Conservation (phyloP, 176 grass and related monocot species). For the Oryza brachyantha region DNA sequence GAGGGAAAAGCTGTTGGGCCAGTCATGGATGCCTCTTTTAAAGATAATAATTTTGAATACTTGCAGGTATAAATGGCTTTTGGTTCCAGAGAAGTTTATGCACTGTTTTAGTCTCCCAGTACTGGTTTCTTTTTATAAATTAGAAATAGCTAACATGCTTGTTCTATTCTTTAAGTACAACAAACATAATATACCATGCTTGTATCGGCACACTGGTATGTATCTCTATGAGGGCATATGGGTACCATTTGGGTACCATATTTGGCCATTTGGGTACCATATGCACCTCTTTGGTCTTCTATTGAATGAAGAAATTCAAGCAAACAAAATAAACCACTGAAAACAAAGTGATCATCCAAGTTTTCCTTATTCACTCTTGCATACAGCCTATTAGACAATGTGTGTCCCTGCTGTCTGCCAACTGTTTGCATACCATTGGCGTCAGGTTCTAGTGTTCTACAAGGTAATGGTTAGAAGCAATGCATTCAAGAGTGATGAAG, state of each 20-base stretch:
- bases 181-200: background rate
- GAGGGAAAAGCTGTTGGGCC: constrained; percentile 47
- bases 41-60: constrained; percentile 82
- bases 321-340: background rate
- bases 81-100: constrained; percentile 23
- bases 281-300: too few species aligned
- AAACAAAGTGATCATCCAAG: background rate
- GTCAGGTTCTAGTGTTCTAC: too few species aligned
- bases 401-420: background rate
- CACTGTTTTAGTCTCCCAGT: constrained; percentile 7
- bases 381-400: background rate
- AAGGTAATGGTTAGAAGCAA: background rate
- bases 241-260: too few species aligned
- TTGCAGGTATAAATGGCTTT: constrained; percentile 70
- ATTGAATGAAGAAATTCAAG: background rate
- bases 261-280: too few species aligned
- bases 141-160: background rate
- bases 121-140: constrained; percentile 18
- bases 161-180: constrained; percentile 12
- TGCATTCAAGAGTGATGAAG: background rate
- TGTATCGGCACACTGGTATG: background rate
- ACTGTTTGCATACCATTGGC: background rate
- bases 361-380: background rate
- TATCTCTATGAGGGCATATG: background rate
- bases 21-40: constrained; percentile 57